These are phyloP conservation scores for Rhytidiadelphus loreus DNA, from an alignment of 225 moss, liverwort and hornwort species.

Conservation along the genomic window DNA sequence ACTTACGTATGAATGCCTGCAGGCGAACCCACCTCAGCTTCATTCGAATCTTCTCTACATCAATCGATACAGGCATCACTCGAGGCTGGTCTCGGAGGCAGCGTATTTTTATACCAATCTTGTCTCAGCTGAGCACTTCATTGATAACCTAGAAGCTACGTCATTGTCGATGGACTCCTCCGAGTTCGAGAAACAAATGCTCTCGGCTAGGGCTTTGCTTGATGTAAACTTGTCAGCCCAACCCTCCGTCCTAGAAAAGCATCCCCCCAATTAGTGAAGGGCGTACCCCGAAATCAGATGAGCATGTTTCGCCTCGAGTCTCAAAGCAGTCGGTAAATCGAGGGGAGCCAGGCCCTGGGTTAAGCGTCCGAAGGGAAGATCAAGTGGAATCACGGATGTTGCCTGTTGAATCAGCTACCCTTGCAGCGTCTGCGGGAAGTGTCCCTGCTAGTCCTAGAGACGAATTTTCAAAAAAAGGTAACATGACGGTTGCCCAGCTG, in stretches of 20 bases:
- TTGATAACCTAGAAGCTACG: conserved; percentile 54
- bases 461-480: background rate
- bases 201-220: conserved; percentile 53
- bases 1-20: conserved; percentile 2
- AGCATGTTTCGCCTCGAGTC: conserved; percentile 9
- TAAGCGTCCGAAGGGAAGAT: conserved; percentile 36
- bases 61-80: conserved; percentile 76
- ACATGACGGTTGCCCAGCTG: conserved; percentile 43
- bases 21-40: conserved; percentile 98
- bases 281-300: conserved; percentile 17
- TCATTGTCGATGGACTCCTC: conserved; percentile 78
- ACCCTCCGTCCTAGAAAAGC: conserved; percentile 14
- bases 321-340: conserved; percentile 19
- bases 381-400: conserved; percentile 24
- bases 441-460: conserved; percentile 18
- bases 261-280: conserved; percentile 11
- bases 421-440: conserved; percentile 14
- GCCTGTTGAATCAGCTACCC: conserved; percentile 22
- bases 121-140: conserved; percentile 86
- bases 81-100: conserved; percentile 82
- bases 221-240: conserved; percentile 40
- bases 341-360: conserved; percentile 23
- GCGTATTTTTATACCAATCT: conserved; percentile 96
- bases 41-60: conserved; percentile 97
- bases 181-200: conserved; percentile 83